These are phyloP conservation scores for Chiua virens DNA, from an alignment of 768 basidiomycete species.

Conservation along the genomic window DNA sequence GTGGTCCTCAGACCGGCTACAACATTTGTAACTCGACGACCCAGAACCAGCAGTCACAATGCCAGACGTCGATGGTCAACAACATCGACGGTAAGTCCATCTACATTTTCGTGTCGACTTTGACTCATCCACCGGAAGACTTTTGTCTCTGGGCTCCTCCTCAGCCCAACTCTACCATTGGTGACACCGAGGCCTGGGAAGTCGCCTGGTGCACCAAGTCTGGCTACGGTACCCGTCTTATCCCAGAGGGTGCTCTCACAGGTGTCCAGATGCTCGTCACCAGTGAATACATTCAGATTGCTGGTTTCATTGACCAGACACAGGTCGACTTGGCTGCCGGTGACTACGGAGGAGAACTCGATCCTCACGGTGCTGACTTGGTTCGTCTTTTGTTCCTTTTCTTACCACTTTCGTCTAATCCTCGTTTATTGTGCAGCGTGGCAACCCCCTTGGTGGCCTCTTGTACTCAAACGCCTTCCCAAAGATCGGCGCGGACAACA, in stretches of 20 bases:
- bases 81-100: conserved; percentile 37
- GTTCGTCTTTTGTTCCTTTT: conserved; percentile 28
- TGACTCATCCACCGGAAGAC: conserved; percentile 43
- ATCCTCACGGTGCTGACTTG: conserved; percentile 71
- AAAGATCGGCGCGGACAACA: conserved; percentile 36
- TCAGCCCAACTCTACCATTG: conserved; percentile 50
- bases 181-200: conserved; percentile 62
- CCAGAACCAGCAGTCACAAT: conserved; percentile 56
- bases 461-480: conserved; percentile 63
- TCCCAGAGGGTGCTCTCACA: conserved; percentile 59
- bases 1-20: conserved; percentile 65
- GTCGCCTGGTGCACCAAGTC: conserved; percentile 75
- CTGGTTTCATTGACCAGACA: conserved; percentile 67
- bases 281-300: conserved; percentile 54
- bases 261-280: conserved; percentile 68
- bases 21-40: conserved; percentile 72
- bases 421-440: conserved; percentile 44
- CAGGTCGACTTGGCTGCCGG: conserved; percentile 46
- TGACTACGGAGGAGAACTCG: conserved; percentile 78
- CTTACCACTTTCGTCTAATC: conserved; percentile 11
- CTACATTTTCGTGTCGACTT: background rate
- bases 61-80: conserved; percentile 72
- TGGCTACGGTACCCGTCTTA: conserved; percentile 66
- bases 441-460: conserved; percentile 79
- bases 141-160: conserved; percentile 70